phyloP scores from a whole-genome alignment of 495 filamentous ascomycete genomes.

The Pseudoneurospora amorphoporcata region DNA sequence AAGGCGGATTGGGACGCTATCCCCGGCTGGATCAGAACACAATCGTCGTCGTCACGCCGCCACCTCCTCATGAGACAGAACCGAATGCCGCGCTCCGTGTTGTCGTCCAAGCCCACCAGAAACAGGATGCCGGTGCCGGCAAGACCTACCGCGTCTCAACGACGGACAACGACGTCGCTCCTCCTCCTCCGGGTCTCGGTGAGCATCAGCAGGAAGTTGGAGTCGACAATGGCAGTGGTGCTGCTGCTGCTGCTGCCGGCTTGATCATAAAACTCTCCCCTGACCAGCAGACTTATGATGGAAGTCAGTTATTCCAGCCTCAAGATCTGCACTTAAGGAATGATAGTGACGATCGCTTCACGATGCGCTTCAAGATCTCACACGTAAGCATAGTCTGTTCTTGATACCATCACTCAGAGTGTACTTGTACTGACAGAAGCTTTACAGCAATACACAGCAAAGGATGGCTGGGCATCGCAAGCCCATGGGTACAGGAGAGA shows the following conservation, averaged over 20 bases:
- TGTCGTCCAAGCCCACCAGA: background rate
- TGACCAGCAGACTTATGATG: background rate
- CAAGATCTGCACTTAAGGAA: background rate
- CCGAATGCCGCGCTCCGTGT: constrained; percentile 1
- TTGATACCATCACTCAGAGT: background rate
- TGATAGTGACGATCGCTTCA: background rate
- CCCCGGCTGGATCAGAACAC: constrained; percentile 36
- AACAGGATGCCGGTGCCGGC: background rate
- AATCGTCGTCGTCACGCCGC: constrained; percentile 9
- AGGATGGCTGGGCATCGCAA: background rate
- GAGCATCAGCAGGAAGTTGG: constrained; percentile 2
- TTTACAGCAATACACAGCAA: background rate
- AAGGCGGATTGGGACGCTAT: constrained; percentile 71
- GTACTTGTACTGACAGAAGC: background rate
- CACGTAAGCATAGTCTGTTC: background rate
- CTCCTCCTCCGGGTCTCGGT: background rate
- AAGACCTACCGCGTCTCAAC: background rate
- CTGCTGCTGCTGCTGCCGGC: background rate
- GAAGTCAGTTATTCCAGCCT: background rate
- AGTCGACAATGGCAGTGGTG: background rate
- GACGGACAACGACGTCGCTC: background rate
- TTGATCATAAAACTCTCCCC: background rate
- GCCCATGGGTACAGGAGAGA: constrained; percentile 17
- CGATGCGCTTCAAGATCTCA: background rate
- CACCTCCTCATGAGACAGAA: constrained; percentile 18